Conservation (phyloP, 306 rosid species). For the Vigna reflexopilosa region DNA sequence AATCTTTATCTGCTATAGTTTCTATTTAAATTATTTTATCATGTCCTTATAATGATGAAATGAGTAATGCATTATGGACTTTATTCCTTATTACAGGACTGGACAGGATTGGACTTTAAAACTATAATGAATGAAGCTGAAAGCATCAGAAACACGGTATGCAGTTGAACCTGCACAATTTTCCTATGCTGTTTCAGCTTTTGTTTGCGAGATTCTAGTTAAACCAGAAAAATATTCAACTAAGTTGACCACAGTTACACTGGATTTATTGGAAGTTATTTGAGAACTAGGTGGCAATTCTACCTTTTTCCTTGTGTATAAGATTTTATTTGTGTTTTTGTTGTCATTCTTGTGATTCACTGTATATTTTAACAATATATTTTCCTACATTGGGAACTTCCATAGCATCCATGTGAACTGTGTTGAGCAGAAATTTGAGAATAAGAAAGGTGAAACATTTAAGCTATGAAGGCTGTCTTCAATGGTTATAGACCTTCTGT, state of each 20-base stretch:
- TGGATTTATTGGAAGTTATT: background rate
- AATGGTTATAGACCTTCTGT: background rate
- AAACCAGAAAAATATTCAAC: background rate
- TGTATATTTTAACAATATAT: background rate
- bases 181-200: conserved; percentile 3
- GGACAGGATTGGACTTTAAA: conserved; percentile 90
- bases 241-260: background rate
- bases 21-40: conserved; percentile 16
- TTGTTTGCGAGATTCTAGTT: too few relatives aligned
- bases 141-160: conserved; percentile 86
- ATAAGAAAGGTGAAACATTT: background rate
- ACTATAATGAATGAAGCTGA: conserved; percentile 93
- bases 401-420: background rate
- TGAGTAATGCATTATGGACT: conserved; percentile 24
- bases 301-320: background rate
- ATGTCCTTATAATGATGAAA: background rate
- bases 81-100: conserved; percentile 70
- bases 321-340: background rate
- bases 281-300: background rate
- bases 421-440: conserved; percentile 18
- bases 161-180: conserved; percentile 43
- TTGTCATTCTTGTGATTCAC: background rate
- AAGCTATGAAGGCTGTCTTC: background rate
- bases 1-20: conserved; percentile 23
- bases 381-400: background rate